Evolutionary conservation across 257 asterid species (phyloP), one percentile per base, ranked within the genome.

Genomic region (Nicotiana noctiflora): DNA sequence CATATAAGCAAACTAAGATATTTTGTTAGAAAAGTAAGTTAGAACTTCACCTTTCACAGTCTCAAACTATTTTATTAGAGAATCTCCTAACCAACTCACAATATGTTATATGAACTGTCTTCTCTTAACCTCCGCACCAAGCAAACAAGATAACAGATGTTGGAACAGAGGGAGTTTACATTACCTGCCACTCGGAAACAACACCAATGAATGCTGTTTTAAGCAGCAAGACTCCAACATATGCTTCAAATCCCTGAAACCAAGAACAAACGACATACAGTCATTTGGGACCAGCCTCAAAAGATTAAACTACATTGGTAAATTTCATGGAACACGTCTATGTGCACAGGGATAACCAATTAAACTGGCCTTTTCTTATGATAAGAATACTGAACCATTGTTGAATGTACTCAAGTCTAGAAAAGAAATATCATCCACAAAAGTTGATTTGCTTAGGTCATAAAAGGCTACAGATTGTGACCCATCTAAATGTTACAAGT

Each of bases 131-230:
- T 8, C 56, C 9, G n/a, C 21, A 46, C 40, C 77, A 70, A 70
- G 13, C 60, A 72, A 46, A 49, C 34, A 23, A 72, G 15, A 23
- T 3, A 23, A 46, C 8, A 46, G n/a, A 2, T 0, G 14, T 34
- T 14, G 40, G 2, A 72, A 25, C 4, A 72, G 60, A 49, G 49
- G 13, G 40, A 44, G 19, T 59, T 31, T 32, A 61, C 64, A 55
- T 83, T 82, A 92, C 99, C 97, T 95, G 99, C 99, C 99, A 95
- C 82, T 91, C 99, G 37, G 92, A 91, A 84, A 80, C 83, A 85
- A 81, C 85, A 80, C 97, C 94, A 81, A 83, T 89, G 81, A 92
- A 60, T 74, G 97, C 97, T 82, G 97, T 91, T 86, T 92, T 86
- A 76, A 95, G 99, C 85, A 93, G 87, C 89, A 90, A 86, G 68